These are phyloP conservation scores for Tolypocladium capitatum DNA, from an alignment of 2,329 filamentous ascomycete genomes.

Conservation along the genomic window DNA sequence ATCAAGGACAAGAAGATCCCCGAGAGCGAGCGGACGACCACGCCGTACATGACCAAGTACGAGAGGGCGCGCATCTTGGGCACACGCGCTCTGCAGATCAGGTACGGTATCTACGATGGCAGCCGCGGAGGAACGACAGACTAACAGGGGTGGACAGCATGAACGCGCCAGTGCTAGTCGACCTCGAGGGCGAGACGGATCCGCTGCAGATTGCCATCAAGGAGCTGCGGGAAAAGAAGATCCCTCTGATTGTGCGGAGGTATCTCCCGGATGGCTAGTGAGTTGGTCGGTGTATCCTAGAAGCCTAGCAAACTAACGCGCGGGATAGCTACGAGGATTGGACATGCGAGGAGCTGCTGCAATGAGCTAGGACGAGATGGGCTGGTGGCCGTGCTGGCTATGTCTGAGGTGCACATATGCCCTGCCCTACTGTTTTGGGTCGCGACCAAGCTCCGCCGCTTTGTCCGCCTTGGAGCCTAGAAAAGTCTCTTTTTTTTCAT, in stretches of 20 bases:
- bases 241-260: slow-evolving; percentile 83
- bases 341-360: slow-evolving; percentile 90
- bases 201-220: slow-evolving; percentile 95
- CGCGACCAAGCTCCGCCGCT: neutral
- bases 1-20: slow-evolving; percentile 78
- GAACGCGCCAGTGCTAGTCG: slow-evolving; percentile 93
- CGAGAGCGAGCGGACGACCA: slow-evolving; percentile 77
- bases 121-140: neutral
- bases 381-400: slow-evolving; percentile 7
- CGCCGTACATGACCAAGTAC: slow-evolving; percentile 99
- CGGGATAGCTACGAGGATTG: slow-evolving; percentile 88
- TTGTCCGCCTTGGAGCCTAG: slow-evolving; percentile 4
- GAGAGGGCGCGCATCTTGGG: slow-evolving; percentile 88
- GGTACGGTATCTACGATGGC: slow-evolving; percentile 38
- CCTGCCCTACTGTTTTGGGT: neutral
- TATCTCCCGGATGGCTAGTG: slow-evolving; percentile 96
- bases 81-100: slow-evolving; percentile 89
- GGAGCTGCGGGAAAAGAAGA: slow-evolving; percentile 96
- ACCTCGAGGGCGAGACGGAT: slow-evolving; percentile 95
- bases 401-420: neutral
- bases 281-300: slow-evolving; percentile 23
- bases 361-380: slow-evolving; percentile 23
- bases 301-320: neutral
- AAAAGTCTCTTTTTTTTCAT: slow-evolving; percentile 15
- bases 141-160: slow-evolving; percentile 46